phyloP scores from a whole-genome alignment of 768 basidiomycete genomes.

The Clathrus columnatus region DNA sequence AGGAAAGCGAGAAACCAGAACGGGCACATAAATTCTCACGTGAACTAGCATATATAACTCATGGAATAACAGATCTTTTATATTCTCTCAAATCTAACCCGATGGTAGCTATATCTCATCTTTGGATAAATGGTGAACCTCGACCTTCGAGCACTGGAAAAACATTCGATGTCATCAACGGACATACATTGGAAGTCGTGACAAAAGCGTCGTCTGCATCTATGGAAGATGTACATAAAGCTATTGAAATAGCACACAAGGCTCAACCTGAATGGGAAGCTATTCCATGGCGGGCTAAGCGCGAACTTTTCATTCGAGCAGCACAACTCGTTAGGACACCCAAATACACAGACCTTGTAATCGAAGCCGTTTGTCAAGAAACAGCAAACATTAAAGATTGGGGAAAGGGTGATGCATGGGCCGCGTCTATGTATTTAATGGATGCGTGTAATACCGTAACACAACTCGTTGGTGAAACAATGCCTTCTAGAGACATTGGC shows the following conservation, averaged over 20 bases:
- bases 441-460: slow-evolving; percentile 27
- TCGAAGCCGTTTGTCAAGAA: slow-evolving; percentile 29
- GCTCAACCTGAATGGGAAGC: slow-evolving; percentile 43
- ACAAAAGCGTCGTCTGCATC: slow-evolving; percentile 38
- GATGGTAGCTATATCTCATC: background rate
- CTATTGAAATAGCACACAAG: slow-evolving; percentile 34
- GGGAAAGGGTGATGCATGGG: slow-evolving; percentile 20
- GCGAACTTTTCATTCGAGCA: slow-evolving; percentile 40
- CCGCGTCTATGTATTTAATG: slow-evolving; percentile 20
- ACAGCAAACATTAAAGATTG: slow-evolving; percentile 25
- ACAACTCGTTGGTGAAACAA: slow-evolving; percentile 35
- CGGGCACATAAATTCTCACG: too few relatives aligned
- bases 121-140: slow-evolving; percentile 29
- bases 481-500: slow-evolving; percentile 36
- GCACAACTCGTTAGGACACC: slow-evolving; percentile 36
- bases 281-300: slow-evolving; percentile 24
- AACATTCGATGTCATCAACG: slow-evolving; percentile 41
- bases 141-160: slow-evolving; percentile 27
- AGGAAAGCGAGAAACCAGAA: too few relatives aligned
- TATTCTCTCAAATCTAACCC: too few relatives aligned
- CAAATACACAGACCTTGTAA: slow-evolving; percentile 29
- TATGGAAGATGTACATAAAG: slow-evolving; percentile 15
- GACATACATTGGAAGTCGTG: slow-evolving; percentile 33
- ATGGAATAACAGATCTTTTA: too few relatives aligned
- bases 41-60: too few relatives aligned